These are phyloP conservation scores for Aureobasidium sp. DNA, from an alignment of 2,329 filamentous ascomycete species.

Conservation along the genomic window DNA sequence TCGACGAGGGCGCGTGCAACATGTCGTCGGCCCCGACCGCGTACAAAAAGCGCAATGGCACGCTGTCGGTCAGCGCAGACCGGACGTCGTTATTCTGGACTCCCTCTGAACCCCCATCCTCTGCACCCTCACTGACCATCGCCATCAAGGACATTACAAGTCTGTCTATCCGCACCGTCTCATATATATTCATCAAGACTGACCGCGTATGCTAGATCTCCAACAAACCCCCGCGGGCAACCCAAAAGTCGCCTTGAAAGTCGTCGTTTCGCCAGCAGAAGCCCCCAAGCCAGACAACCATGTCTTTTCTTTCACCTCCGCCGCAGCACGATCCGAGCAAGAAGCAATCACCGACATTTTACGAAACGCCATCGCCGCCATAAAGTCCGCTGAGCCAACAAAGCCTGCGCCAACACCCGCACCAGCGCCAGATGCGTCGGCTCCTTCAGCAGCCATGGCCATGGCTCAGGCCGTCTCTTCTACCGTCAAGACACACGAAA, in stretches of 20 bases:
- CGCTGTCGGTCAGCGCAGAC: constrained; percentile 67
- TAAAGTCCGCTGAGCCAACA: constrained; percentile 47
- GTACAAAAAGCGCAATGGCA: constrained; percentile 96
- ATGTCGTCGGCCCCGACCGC: constrained; percentile 56
- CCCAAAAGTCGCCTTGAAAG: constrained; percentile 87
- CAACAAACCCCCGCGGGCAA: constrained; percentile 89
- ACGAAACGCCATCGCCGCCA: constrained; percentile 65
- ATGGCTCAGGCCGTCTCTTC: constrained; percentile 64
- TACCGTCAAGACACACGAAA: constrained; percentile 40
- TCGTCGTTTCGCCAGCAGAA: constrained; percentile 65
- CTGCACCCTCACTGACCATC: constrained; percentile 61
- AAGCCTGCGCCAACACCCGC: constrained; percentile 29
- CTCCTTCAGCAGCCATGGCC: constrained; percentile 63
- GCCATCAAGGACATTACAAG: constrained; percentile 73
- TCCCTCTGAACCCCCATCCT: constrained; percentile 54
- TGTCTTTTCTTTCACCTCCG: constrained; percentile 83
- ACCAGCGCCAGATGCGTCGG: constrained; percentile 29
- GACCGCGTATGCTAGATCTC: constrained; percentile 55
- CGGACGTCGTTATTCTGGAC: constrained; percentile 74
- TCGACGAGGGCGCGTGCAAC: constrained; percentile 21
- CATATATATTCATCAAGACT: neutral
- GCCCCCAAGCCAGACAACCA: constrained; percentile 60
- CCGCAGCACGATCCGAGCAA: constrained; percentile 70
- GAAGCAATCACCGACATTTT: constrained; percentile 77
- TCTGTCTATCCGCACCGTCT: constrained; percentile 39